Conservation (phyloP, 23 red algal genomes). For the Gracilaria domingensis region DNA sequence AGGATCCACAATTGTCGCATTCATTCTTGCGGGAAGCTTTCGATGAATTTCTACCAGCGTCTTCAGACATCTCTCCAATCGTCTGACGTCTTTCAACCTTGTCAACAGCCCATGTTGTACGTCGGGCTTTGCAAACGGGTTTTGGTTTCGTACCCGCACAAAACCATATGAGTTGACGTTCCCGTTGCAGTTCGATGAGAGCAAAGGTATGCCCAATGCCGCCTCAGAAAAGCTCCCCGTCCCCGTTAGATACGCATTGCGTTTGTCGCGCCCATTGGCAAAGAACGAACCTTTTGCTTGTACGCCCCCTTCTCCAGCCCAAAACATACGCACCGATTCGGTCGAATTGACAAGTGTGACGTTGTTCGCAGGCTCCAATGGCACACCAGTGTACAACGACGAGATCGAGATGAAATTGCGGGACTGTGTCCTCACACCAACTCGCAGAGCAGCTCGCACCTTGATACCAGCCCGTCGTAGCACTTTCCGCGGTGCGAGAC, state of each 20-base stretch:
- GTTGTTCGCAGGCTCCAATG: slow-evolving; percentile 31
- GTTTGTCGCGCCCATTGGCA: neutral
- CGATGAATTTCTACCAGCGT: neutral
- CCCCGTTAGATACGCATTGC: neutral
- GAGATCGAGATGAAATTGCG: neutral
- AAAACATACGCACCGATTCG: neutral
- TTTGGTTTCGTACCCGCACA: neutral
- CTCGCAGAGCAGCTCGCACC: slow-evolving; percentile 45
- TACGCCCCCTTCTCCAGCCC: slow-evolving; percentile 29
- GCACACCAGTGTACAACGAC: slow-evolving; percentile 23
- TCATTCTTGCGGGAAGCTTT: neutral
- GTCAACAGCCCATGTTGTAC: slow-evolving; percentile 5
- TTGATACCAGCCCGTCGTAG: slow-evolving; percentile 36
- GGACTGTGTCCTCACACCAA: slow-evolving; percentile 20
- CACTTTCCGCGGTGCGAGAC: slow-evolving; percentile 26
- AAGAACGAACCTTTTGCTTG: slow-evolving; percentile 1
- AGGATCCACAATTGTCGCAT: neutral
- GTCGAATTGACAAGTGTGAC: neutral
- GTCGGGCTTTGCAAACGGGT: slow-evolving; percentile 10
- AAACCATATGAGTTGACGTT: slow-evolving; percentile 16
- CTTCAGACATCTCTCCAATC: neutral
- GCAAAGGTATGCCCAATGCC: neutral
- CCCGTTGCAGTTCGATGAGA: neutral
- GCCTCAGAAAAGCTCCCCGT: neutral
- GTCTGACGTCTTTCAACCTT: neutral